These are phyloP conservation scores for Thermomucor indicae-seudaticae DNA, from an alignment of 371 early-diverging fungal species.

Conservation along the genomic window DNA sequence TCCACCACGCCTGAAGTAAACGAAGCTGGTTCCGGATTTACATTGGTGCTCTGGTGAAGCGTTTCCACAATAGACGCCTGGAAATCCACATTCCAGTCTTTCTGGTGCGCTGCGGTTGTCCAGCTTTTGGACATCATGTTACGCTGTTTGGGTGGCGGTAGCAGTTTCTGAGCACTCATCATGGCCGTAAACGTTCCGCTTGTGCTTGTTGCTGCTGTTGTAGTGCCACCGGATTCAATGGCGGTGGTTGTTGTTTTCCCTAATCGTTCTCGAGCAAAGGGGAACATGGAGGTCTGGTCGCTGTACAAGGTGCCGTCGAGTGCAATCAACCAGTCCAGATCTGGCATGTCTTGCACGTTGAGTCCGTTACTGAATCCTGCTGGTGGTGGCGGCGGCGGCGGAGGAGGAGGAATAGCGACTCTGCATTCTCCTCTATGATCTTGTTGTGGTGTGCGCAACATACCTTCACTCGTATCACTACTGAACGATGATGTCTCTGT, in stretches of 20 bases:
- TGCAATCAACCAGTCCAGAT: no score
- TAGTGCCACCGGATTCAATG: not conserved
- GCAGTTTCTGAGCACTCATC: conserved; percentile 6
- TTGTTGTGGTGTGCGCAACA: no score
- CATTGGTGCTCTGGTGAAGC: conserved; percentile 6
- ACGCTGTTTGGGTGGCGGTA: conserved; percentile 16
- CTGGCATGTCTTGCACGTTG: no score
- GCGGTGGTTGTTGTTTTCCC: conserved; percentile 5
- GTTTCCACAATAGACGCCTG: conserved; percentile 10
- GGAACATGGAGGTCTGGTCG: no score
- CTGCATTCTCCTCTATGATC: not conserved
- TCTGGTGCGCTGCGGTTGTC: not conserved
- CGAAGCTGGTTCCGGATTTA: not conserved
- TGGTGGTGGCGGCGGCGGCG: not conserved
- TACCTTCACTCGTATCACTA: no score
- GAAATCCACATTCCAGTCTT: conserved; percentile 9
- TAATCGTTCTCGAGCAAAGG: no score
- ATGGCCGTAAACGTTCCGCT: no score
- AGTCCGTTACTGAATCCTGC: no score
- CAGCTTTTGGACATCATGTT: conserved; percentile 5
- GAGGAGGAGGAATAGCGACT: not conserved
- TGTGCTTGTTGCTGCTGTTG: not conserved
- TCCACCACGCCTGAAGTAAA: conserved; percentile 4
- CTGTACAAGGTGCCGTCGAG: no score
- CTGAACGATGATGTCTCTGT: no score